Evolutionary conservation across 768 basidiomycete genomes (phyloP).

Genomic region (Podaxis mareebaensis): DNA sequence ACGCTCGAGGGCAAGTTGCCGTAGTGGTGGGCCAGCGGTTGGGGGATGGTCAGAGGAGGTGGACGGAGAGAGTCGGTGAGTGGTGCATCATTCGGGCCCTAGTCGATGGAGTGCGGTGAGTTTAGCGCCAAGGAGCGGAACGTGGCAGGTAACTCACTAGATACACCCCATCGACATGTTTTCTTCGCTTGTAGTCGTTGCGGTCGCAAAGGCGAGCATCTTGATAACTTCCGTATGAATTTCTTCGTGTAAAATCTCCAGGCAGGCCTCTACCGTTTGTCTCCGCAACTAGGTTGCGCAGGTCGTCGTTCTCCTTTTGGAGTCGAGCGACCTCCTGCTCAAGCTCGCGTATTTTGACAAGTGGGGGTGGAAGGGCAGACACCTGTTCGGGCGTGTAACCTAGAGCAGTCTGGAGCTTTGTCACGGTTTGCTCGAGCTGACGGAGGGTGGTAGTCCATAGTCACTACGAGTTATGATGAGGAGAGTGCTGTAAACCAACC

Average conservation of each 20-base stretch:
- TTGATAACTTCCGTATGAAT: slow-evolving; percentile 45
- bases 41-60: slow-evolving; percentile 66
- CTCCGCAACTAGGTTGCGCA: slow-evolving; percentile 65
- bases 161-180: slow-evolving; percentile 56
- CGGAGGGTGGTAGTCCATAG: not conserved
- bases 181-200: slow-evolving; percentile 58
- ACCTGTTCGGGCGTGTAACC: slow-evolving; percentile 77
- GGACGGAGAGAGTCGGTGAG: slow-evolving; percentile 39
- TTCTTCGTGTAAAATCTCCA: slow-evolving; percentile 48
- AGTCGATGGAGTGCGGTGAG: not conserved
- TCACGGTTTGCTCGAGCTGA: slow-evolving; percentile 84
- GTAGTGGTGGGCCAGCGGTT: slow-evolving; percentile 55
- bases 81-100: slow-evolving; percentile 50
- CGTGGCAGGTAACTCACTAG: slow-evolving; percentile 36
- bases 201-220: slow-evolving; percentile 54
- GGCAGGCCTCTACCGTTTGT: slow-evolving; percentile 17
- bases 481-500: slow-evolving; percentile 39
- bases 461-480: not conserved
- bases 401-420: slow-evolving; percentile 76
- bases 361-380: slow-evolving; percentile 67
- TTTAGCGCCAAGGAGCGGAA: not conserved
- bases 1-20: slow-evolving; percentile 33
- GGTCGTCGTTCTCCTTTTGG: slow-evolving; percentile 71
- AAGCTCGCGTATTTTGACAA: slow-evolving; percentile 77
- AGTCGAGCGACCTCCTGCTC: slow-evolving; percentile 78